Percentiles rank a stretch among this genome's conserved stretches.
Conservation (phyloP, 306 rosid species). For the Quercus glauca region DNA sequence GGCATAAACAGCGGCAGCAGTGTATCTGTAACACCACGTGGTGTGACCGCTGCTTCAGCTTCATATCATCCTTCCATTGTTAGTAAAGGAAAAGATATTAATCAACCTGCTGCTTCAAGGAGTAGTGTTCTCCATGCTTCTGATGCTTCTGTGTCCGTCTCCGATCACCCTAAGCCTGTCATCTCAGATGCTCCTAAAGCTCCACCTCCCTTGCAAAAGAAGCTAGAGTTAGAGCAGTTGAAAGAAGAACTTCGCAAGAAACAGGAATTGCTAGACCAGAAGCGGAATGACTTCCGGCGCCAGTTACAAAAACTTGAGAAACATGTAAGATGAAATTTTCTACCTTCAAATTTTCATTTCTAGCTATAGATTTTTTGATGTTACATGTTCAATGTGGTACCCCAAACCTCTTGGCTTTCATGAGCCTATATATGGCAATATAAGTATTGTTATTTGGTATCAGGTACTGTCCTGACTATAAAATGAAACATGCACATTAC, state of each 20-base stretch:
- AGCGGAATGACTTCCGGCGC: slow-evolving; percentile 80
- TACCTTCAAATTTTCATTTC: slow-evolving; percentile 1
- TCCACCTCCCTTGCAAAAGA: slow-evolving; percentile 73
- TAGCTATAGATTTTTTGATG: slow-evolving; percentile 8
- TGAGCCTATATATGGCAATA: slow-evolving; percentile 10
- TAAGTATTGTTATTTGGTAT: slow-evolving; percentile 5
- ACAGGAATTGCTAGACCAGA: slow-evolving; percentile 91
- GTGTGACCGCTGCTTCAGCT: slow-evolving; percentile 46
- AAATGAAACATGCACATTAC: slow-evolving; percentile 4
- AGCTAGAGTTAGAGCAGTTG: slow-evolving; percentile 73
- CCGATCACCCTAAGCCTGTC: slow-evolving; percentile 51
- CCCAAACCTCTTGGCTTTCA: slow-evolving; percentile 10
- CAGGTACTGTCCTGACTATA: slow-evolving; percentile 1
- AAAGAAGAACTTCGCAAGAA: slow-evolving; percentile 96
- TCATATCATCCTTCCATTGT: slow-evolving; percentile 42
- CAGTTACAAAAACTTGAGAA: slow-evolving; percentile 77
- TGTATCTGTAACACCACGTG: slow-evolving; percentile 49
- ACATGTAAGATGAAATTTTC: slow-evolving; percentile 50
- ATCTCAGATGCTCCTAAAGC: slow-evolving; percentile 59
- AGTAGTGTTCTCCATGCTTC: slow-evolving; percentile 24
- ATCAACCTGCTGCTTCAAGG: slow-evolving; percentile 59
- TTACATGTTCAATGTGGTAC: slow-evolving; percentile 1
- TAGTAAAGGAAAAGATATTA: slow-evolving; percentile 56
- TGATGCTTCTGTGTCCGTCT: slow-evolving; percentile 47
- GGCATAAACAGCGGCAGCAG: slow-evolving; percentile 41